A percentile compares a stretch with the other conserved stretches of the same genome.
phyloP scores from a whole-genome alignment of 768 basidiomycete species.

The Lactarius hatsudake region DNA sequence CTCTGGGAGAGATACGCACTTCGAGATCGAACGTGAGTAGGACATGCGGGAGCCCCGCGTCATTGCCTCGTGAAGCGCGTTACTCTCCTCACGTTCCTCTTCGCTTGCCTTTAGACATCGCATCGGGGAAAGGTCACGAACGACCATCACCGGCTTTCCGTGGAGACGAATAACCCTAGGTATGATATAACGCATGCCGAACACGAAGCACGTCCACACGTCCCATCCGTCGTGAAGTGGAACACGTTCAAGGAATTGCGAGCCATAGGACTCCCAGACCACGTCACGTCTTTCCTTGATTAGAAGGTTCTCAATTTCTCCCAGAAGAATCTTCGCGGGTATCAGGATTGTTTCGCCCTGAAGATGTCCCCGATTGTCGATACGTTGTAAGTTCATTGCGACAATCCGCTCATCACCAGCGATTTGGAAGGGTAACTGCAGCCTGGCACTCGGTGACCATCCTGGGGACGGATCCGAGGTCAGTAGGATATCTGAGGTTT shows the following conservation, averaged over 20 bases:
- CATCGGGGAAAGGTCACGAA: conserved; percentile 23
- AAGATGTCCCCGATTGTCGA: background rate
- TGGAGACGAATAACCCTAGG: background rate
- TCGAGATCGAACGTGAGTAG: conserved; percentile 17
- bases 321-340: conserved; percentile 12
- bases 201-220: conserved; percentile 23
- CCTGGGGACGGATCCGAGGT: conserved; percentile 19
- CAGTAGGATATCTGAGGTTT: background rate
- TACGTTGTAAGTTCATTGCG: background rate
- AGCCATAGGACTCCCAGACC: conserved; percentile 20
- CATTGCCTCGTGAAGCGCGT: conserved; percentile 2
- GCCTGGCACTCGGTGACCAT: conserved; percentile 5
- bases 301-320: background rate
- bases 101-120: conserved; percentile 15
- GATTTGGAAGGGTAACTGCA: conserved; percentile 32
- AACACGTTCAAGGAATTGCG: background rate
- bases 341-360: conserved; percentile 10
- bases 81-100: conserved; percentile 18
- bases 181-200: conserved; percentile 22
- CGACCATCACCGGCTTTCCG: conserved; percentile 5
- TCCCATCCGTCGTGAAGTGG: conserved; percentile 7
- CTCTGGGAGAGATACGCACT: conserved; percentile 14
- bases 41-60: background rate
- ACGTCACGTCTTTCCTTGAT: conserved; percentile 1
- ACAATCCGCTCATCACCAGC: conserved; percentile 16